Conservation (phyloP, 495 filamentous ascomycete species). For the Elaphomyces granulatus region DNA sequence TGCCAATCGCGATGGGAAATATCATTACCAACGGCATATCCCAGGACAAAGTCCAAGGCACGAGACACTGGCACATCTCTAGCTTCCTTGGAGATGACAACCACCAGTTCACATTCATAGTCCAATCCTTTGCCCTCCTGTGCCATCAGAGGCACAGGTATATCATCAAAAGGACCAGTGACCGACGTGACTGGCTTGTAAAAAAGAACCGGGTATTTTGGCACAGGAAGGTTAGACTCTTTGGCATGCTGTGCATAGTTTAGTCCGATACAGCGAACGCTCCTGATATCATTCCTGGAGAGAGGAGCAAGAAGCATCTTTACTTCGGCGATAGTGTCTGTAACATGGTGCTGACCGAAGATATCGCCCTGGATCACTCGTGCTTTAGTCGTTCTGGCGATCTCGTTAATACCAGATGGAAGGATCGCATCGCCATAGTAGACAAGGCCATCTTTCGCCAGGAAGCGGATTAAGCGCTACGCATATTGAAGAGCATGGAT, state of each 20-base stretch:
- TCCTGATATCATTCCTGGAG: slow-evolving; percentile 50
- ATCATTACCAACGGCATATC: slow-evolving; percentile 73
- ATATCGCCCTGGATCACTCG: slow-evolving; percentile 58
- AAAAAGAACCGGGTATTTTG: slow-evolving; percentile 66
- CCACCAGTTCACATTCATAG: slow-evolving; percentile 76
- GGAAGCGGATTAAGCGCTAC: slow-evolving; percentile 66
- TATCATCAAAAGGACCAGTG: slow-evolving; percentile 51
- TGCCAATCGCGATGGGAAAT: slow-evolving; percentile 79
- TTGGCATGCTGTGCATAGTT: slow-evolving; percentile 74
- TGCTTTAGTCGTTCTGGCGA: slow-evolving; percentile 50
- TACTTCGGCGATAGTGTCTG: slow-evolving; percentile 52
- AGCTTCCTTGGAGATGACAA: slow-evolving; percentile 59
- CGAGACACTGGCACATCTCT: slow-evolving; percentile 48
- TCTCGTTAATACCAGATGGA: slow-evolving; percentile 48
- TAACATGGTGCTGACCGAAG: slow-evolving; percentile 56
- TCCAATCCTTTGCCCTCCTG: slow-evolving; percentile 51
- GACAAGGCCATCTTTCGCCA: slow-evolving; percentile 55
- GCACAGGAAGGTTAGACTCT: slow-evolving; percentile 61
- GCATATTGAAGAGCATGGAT: neutral
- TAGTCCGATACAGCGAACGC: slow-evolving; percentile 65
- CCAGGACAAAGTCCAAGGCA: slow-evolving; percentile 62
- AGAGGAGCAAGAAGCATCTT: slow-evolving; percentile 54
- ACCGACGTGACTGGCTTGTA: slow-evolving; percentile 70
- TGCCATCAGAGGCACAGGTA: slow-evolving; percentile 47
- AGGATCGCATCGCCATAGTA: slow-evolving; percentile 81